Evolutionary conservation across 2,329 filamentous ascomycete genomes (phyloP), one percentile per base, ranked within the genome.

Genomic region (Nannizziopsis barbatae): DNA sequence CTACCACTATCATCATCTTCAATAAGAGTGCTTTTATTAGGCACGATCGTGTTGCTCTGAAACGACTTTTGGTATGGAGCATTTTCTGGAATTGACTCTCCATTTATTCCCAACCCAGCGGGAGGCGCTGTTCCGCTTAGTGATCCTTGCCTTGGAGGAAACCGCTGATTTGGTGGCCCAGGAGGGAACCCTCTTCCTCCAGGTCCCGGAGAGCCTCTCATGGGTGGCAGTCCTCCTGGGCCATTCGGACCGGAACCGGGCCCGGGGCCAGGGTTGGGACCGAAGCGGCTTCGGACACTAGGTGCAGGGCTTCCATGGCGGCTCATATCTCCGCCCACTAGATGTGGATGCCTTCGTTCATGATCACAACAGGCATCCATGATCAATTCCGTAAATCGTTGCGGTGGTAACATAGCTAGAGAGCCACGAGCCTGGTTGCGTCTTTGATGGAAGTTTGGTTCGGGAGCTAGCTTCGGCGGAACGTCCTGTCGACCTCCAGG

Each of bases 351-450:
- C 44, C 92, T 76, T 54, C 92, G 77, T 66, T 96, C 92, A 52
- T 96, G 71, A 65, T 98, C 92, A 67, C 86, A 93, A 63, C 92
- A 96, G 14, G 98, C 90, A 67, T 98, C 92, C 37, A 88, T 95
- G 8, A 88, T 90, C 5, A 98, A 75, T 61, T 96, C 89, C 57
- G 86, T 79, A 62, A 98, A 98, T 50, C 90, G 77, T 20, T 86
- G 82, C 17, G 84, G 81, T 2, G 88, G 87, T 11, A 98, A 77
- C 0, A 89, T 94, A 0, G 88, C 90, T 15, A 98, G 77, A 65
- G 94, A 93, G 66, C 95, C 88, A 36, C 92, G 80, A n/a, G 92
- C 92, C 65, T 96, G 89, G 63, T 98, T 98, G 54, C 92, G 83
- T 69, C 96, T 98, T 2, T 89, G 88, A 65, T 98, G 92, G 67